Evolutionary conservation across 2,329 filamentous ascomycete genomes (phyloP).

Genomic region (Epichloe sp.): DNA sequence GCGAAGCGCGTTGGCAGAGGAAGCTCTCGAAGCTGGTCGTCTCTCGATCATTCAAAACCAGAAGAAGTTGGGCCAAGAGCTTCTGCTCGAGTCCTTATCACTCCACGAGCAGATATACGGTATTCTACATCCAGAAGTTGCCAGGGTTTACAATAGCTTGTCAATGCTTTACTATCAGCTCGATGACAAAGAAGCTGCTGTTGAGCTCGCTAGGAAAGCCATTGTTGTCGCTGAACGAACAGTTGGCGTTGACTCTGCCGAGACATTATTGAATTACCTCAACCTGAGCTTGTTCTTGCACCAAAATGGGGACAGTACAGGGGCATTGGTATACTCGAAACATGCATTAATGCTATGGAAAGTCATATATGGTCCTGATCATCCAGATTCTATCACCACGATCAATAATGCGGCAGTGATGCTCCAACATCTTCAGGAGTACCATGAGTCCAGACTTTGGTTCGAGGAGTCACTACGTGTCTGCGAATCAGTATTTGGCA

Average conservation of each 20-base stretch:
- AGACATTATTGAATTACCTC: slow-evolving; percentile 89
- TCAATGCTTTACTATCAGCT: slow-evolving; percentile 95
- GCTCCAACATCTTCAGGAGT: slow-evolving; percentile 90
- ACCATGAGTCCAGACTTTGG: slow-evolving; percentile 89
- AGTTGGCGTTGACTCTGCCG: slow-evolving; percentile 80
- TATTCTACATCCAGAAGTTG: slow-evolving; percentile 91
- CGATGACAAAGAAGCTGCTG: slow-evolving; percentile 93
- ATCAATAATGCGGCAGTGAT: slow-evolving; percentile 98
- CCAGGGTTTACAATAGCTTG: slow-evolving; percentile 84
- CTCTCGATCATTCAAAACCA: slow-evolving; percentile 94
- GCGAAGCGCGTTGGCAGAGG: slow-evolving; percentile 81
- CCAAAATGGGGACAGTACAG: slow-evolving; percentile 76
- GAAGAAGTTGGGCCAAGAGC: slow-evolving; percentile 88
- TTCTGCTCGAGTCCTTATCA: slow-evolving; percentile 89
- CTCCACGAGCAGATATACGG: slow-evolving; percentile 98
- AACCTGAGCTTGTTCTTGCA: slow-evolving; percentile 93
- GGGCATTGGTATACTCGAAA: slow-evolving; percentile 76
- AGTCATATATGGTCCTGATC: slow-evolving; percentile 83
- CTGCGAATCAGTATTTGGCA: slow-evolving; percentile 81
- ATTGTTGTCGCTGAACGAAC: slow-evolving; percentile 94
- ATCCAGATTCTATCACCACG: slow-evolving; percentile 96
- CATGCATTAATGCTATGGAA: slow-evolving; percentile 95
- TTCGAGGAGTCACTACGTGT: slow-evolving; percentile 86
- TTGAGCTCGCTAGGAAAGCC: slow-evolving; percentile 91
- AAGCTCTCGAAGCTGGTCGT: slow-evolving; percentile 87